Conservation (phyloP, 148 eudicot genomes). For the Cornus kousa region DNA sequence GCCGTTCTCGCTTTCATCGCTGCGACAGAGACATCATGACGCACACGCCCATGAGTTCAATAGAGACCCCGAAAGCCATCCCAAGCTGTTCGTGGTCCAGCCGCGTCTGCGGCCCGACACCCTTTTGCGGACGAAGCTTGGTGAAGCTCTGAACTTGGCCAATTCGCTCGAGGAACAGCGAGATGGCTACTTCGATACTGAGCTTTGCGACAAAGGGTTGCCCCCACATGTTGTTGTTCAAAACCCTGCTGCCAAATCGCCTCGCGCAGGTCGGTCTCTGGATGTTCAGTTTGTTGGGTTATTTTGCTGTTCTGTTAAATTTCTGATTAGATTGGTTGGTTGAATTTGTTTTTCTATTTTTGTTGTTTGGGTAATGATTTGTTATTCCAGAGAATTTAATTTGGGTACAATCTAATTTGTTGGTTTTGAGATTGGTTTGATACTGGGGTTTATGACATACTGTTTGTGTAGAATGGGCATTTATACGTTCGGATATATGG, state of each 20-base stretch:
- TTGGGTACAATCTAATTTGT: background rate
- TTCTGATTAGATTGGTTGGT: background rate
- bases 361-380: background rate
- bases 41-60: constrained; percentile 19
- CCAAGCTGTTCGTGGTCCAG: constrained; percentile 77
- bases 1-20: constrained; percentile 34
- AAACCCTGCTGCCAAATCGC: constrained; percentile 54
- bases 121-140: constrained; percentile 56
- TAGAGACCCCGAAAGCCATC: constrained; percentile 44
- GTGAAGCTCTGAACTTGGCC: constrained; percentile 82
- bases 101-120: constrained; percentile 61
- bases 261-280: constrained; percentile 56
- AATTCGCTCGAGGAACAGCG: constrained; percentile 85
- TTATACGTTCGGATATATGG: background rate
- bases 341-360: background rate
- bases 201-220: constrained; percentile 44
- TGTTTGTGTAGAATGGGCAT: background rate
- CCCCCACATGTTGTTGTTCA: constrained; percentile 85
- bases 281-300: background rate
- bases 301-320: background rate
- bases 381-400: background rate
- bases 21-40: constrained; percentile 25
- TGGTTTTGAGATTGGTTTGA: background rate
- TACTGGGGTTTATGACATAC: background rate
- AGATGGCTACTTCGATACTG: constrained; percentile 60